Conservation (phyloP, 2,329 filamentous ascomycete genomes). For the Penicillium digitatum region DNA sequence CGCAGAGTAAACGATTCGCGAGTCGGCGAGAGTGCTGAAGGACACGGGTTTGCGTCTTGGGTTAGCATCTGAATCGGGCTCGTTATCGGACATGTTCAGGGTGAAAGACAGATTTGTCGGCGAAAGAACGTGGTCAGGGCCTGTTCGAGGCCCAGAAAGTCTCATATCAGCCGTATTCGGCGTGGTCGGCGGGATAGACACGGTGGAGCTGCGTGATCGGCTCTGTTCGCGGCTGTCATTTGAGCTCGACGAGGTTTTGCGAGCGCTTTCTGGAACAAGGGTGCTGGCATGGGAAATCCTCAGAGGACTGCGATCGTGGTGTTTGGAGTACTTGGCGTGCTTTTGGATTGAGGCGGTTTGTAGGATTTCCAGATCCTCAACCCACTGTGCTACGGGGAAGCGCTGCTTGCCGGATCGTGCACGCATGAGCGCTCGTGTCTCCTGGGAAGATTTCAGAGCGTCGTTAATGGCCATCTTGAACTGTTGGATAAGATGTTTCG, state of each 20-base stretch:
- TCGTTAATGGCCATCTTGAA: constrained; percentile 61
- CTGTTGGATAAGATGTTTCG: constrained; percentile 60
- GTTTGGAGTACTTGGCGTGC: constrained; percentile 41
- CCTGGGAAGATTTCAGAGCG: constrained; percentile 53
- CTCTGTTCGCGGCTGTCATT: constrained; percentile 5
- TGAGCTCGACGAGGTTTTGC: constrained; percentile 2
- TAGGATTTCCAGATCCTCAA: constrained; percentile 60
- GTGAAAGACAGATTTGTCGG: background rate
- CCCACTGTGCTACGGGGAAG: constrained; percentile 65
- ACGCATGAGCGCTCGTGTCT: constrained; percentile 58
- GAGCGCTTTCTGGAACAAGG: constrained; percentile 12
- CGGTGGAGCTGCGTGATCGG: background rate
- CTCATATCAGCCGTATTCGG: background rate
- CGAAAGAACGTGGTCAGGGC: background rate
- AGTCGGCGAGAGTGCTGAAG: background rate
- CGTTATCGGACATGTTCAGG: background rate
- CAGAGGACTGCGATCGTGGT: constrained; percentile 25
- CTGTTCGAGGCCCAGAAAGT: constrained; percentile 1
- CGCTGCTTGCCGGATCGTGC: constrained; percentile 62
- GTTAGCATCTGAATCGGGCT: background rate
- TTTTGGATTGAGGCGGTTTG: constrained; percentile 56
- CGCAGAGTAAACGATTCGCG: constrained; percentile 3
- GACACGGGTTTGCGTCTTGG: background rate
- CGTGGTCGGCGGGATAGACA: background rate
- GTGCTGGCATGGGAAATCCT: constrained; percentile 24